phyloP scores from a whole-genome alignment of 305 asterid genomes.

The Fraxinus platypoda region DNA sequence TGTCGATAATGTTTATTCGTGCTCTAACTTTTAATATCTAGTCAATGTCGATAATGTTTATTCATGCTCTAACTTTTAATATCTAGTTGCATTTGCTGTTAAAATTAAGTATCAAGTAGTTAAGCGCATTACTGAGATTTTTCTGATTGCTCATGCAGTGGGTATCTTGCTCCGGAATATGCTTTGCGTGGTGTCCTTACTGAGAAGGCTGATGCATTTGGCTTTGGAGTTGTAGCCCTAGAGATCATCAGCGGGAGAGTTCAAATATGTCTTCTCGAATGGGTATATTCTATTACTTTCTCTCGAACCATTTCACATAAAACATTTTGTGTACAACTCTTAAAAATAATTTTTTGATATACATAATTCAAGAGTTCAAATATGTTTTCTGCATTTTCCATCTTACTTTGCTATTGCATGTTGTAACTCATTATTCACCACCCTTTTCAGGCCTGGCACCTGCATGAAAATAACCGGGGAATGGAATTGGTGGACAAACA shows the following conservation, averaged over 20 bases:
- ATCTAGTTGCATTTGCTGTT: neutral
- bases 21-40: neutral
- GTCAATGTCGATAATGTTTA: slow-evolving; percentile 1
- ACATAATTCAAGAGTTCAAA: neutral
- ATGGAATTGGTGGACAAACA: slow-evolving; percentile 42
- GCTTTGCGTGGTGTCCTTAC: slow-evolving; percentile 50
- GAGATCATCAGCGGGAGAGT: slow-evolving; percentile 46
- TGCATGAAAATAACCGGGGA: slow-evolving; percentile 42
- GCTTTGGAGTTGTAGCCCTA: slow-evolving; percentile 43
- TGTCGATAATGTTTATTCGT: slow-evolving; percentile 1
- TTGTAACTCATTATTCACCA: neutral
- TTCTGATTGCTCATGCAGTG: slow-evolving; percentile 9
- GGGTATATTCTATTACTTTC: slow-evolving; percentile 28
- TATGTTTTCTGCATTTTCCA: slow-evolving; percentile 9
- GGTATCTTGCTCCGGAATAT: slow-evolving; percentile 53
- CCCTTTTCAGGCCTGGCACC: slow-evolving; percentile 52
- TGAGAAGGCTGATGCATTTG: slow-evolving; percentile 50
- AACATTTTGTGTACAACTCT: neutral
- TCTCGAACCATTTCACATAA: neutral
- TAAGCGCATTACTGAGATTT: neutral
- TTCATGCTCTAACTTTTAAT: neutral
- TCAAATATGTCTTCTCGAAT: slow-evolving; percentile 52
- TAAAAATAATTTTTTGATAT: neutral
- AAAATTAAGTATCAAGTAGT: neutral
- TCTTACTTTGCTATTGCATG: neutral